These are phyloP conservation scores for Crataegus laevigata DNA, from an alignment of 306 rosid species.

Conservation along the genomic window DNA sequence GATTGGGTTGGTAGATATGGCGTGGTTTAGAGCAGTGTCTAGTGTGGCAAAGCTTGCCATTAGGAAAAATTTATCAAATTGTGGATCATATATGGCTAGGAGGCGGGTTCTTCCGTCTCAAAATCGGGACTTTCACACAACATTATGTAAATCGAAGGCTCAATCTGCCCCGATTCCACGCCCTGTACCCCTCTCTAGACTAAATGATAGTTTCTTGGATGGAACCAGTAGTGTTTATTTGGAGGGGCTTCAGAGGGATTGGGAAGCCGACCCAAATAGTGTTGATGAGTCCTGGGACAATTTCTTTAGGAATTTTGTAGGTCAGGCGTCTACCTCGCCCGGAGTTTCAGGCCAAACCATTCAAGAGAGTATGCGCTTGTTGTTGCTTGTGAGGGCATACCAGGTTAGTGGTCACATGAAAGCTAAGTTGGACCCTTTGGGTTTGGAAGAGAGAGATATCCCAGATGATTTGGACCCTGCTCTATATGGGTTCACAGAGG, in stretches of 20 bases:
- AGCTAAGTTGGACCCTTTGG: slow-evolving; percentile 81
- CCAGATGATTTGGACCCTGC: slow-evolving; percentile 84
- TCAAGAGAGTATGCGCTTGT: slow-evolving; percentile 93
- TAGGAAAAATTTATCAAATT: slow-evolving; percentile 42
- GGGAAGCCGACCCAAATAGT: slow-evolving; percentile 93
- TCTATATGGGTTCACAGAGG: slow-evolving; percentile 80
- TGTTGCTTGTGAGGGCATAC: slow-evolving; percentile 85
- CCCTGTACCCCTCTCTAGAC: slow-evolving; percentile 83
- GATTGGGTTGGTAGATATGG: slow-evolving; percentile 38
- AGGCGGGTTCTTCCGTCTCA: slow-evolving; percentile 44
- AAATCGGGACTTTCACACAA: slow-evolving; percentile 51
- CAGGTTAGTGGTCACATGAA: slow-evolving; percentile 96
- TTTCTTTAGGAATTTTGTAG: slow-evolving; percentile 89
- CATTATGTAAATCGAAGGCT: slow-evolving; percentile 47
- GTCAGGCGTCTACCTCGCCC: slow-evolving; percentile 78
- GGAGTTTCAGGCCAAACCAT: slow-evolving; percentile 96
- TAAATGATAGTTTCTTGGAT: slow-evolving; percentile 86
- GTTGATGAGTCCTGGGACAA: slow-evolving; percentile 98
- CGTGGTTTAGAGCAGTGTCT: slow-evolving; percentile 84
- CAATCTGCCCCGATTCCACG: slow-evolving; percentile 59
- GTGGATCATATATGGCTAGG: slow-evolving; percentile 54
- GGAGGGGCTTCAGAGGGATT: slow-evolving; percentile 96
- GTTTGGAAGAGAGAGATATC: slow-evolving; percentile 51
- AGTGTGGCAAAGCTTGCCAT: slow-evolving; percentile 64
- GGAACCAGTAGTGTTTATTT: slow-evolving; percentile 93